phyloP scores from a whole-genome alignment of 2,329 filamentous ascomycete genomes.

The Penicillium sp. region DNA sequence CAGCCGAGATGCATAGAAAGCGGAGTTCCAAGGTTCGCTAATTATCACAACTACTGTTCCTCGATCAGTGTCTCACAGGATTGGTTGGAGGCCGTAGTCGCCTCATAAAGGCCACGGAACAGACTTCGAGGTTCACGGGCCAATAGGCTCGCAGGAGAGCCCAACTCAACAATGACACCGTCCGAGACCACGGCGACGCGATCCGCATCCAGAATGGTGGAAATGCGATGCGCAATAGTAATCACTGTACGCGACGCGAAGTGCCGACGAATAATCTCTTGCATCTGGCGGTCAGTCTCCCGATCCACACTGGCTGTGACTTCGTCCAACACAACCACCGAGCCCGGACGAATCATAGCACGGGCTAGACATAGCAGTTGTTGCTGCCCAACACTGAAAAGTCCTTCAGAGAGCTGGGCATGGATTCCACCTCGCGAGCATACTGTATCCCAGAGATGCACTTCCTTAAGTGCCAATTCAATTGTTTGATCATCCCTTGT shows the following conservation, averaged over 20 bases:
- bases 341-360: conserved; percentile 2
- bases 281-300: conserved; percentile 21
- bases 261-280: conserved; percentile 27
- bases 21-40: no score
- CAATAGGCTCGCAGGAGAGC: background rate
- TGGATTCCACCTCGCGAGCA: background rate
- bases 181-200: conserved; percentile 28
- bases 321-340: conserved; percentile 5
- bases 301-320: conserved; percentile 11
- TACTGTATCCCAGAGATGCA: no score
- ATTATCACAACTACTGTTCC: no score
- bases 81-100: no score
- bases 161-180: background rate
- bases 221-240: conserved; percentile 31
- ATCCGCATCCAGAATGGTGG: conserved; percentile 32
- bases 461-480: background rate
- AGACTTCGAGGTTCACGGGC: background rate
- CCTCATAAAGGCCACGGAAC: no score
- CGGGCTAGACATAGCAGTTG: conserved; percentile 17
- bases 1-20: no score
- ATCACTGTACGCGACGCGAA: conserved; percentile 32
- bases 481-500: background rate
- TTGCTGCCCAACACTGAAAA: background rate
- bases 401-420: conserved; percentile 6
- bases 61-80: no score